Base-by-base conservation (phyloP, 106 monocot genomes). In the Chionographis japonica region DNA sequence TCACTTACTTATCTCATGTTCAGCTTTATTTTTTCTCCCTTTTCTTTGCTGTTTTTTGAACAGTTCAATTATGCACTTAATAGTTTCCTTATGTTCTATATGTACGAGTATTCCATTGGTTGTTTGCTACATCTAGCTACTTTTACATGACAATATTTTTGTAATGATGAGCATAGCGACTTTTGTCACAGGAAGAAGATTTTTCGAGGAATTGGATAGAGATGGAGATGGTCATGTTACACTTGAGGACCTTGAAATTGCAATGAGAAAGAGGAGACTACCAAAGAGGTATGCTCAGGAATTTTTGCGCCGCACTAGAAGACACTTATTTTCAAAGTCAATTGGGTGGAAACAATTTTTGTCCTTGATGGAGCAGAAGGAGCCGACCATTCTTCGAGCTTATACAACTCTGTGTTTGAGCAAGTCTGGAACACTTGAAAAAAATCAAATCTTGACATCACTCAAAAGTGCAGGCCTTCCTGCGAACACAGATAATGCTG, bases 271-370 rank as follows among this genome's bases (percentile, higher is more conserved):
- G 64, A 83, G 95, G 65, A 86, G 75, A n/a, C 69, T 95, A 14
- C 95, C 95, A 40, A 75, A 60, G 65, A 86, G 58, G 54, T 95
- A 97, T 79, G 95, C 95, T n/a, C 59, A 62, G 50, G 95, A 92
- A 50, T 78, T 97, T 63, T 71, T 97, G 41, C 81, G 74, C 3
- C 86, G 84, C 8, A 92, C 95, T 40, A 81, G 86, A 75, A 84
- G 84, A 11, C 80, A 89, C 65, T 78, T 97, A 15, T 92, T 97
- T 86, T 88, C 92, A 37, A 97, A 97, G 68, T 97, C 92, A 50
- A 83, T 97, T 69, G 92, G 92, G n/a, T 97, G 95, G 95, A 92
- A 85, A 71, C 92, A 92, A 18, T 97, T 97, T 78, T 74, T 92
- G 37, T 82, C 86, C 17, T 82, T 92, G 50, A 97, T 97, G 86